Evolutionary conservation across 768 basidiomycete genomes (phyloP), one percentile per base, ranked within the genome.

Genomic region (Podaxis pistillaris): DNA sequence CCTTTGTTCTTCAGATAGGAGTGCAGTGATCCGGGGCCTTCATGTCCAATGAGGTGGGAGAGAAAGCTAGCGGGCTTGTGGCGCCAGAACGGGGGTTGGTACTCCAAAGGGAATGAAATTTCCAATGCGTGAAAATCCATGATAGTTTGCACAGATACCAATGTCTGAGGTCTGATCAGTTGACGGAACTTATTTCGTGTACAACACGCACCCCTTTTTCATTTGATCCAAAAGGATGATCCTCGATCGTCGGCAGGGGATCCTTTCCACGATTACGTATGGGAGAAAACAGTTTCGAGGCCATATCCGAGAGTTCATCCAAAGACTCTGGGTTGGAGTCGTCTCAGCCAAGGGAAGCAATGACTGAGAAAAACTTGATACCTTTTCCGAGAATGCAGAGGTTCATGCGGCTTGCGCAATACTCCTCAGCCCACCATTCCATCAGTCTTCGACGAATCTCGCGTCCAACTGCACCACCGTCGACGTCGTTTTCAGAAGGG

Each of bases 1-100:
- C 93, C 92, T 69, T 89, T 90, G 64, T 81, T 80, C 77, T 96
- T 98, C 61, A 99, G 81, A 72, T 94, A 94, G 0, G 94, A 93
- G 68, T 92, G 83, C 33, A 98, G 76, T 0, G 96, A 98, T 1
- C 96, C 96, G 38, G 89, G 87, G 1, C 95, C 95, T 75, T 98
- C 95, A 70, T 98, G 94, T 0, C 95, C 95, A 36, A 94, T 75
- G 69, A 96, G 87, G 70, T 95, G 91, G 3, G 86, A 81, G 24
- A 98, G 71, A 72, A 93, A 90, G 59, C 83, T 73, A 4, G 80
- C 85, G 3, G 96, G 94, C 75, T 96, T 91, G 72, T 87, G 78
- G 68, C 86, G 83, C 92, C 93, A 85, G 68, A 86, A 73, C 60
- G 83, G 83, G 60, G 89, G 76, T 76, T 95, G 83, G 76, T 88